Percentiles rank a stretch among this genome's conserved stretches.
Conservation (phyloP, 2,329 filamentous ascomycete genomes). For the Byssothecium circinans region DNA sequence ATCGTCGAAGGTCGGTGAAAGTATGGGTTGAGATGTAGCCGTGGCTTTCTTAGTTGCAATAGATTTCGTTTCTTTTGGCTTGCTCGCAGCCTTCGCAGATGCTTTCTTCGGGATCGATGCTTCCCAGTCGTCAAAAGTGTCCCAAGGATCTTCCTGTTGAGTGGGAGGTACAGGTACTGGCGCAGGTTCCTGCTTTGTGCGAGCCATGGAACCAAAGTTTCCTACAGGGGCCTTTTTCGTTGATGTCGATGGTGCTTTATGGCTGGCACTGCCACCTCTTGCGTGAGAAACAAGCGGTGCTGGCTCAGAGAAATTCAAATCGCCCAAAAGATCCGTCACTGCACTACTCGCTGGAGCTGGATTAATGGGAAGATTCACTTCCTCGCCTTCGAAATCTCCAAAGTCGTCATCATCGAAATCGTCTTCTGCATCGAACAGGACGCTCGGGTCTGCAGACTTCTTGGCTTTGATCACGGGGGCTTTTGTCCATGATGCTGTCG, state of each 20-base stretch:
- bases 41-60: not conserved
- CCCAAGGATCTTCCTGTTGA: constrained; percentile 46
- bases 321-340: constrained; percentile 31
- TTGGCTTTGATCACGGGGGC: constrained; percentile 35
- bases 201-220: constrained; percentile 18
- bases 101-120: constrained; percentile 32
- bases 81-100: constrained; percentile 5
- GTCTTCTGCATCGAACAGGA: constrained; percentile 46
- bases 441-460: constrained; percentile 39
- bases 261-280: not conserved
- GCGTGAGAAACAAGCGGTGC: constrained; percentile 7
- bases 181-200: constrained; percentile 5
- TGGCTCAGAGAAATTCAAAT: constrained; percentile 26
- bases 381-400: constrained; percentile 39
- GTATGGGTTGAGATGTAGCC: constrained; percentile 17
- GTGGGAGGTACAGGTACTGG: constrained; percentile 5
- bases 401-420: constrained; percentile 41
- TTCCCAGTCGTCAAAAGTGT: constrained; percentile 50
- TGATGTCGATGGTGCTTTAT: constrained; percentile 3
- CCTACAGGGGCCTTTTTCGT: constrained; percentile 12
- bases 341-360: constrained; percentile 8
- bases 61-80: constrained; percentile 5
- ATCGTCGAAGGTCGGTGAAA: constrained; percentile 25
- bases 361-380: constrained; percentile 4
- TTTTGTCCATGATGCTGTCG: constrained; percentile 24